Evolutionary conservation across 2,329 filamentous ascomycete genomes (phyloP), one percentile per base, ranked within the genome.

Genomic region (Aspergillus melleus): DNA sequence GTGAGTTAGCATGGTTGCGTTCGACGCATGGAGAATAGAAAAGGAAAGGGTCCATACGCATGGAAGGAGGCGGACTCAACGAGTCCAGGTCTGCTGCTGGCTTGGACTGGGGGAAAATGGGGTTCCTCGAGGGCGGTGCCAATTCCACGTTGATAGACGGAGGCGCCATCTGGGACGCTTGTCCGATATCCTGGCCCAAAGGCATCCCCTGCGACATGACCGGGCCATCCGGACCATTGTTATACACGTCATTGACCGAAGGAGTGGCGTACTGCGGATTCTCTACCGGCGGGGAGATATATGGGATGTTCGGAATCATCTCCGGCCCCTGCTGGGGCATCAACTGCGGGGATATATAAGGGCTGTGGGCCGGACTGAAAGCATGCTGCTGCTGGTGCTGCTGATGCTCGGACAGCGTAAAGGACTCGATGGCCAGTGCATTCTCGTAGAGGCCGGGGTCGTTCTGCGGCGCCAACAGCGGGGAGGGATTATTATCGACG

Each of bases 71-170:
- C 0, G 93, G 94, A 54, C 90, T 95, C 62, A 97, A 79, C 4
- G 92, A 92, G 73, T 96, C 91, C 64, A 88, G 84, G 66, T 91
- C 87, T 57, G 74, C 77, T 66, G 88, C 80, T n/a, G 82, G 81
- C 30, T 90, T 91, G 20, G 84, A 81, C 29, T 85, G 84, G 63
- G 89, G 89, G 71, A 90, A 89, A 66, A 82, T 86, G 55, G 82
- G 84, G 68, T 86, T 86, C 59, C 84, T 80, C 55, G 90, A 86
- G 9, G 88, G 88, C 24, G 93, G 93, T 16, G 92, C 93, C 74
- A 91, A 92, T 72, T 96, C 91, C 68, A 97, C 95, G 72, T 95
- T 96, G 76, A 97, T 97, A 54, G 93, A 91, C 0, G 93, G 93
- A n/a, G 93, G 91, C 3, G 89, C 90, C 88, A 96, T 95, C 66